phyloP scores from a whole-genome alignment of 306 rosid genomes.

The Fagus crenata region DNA sequence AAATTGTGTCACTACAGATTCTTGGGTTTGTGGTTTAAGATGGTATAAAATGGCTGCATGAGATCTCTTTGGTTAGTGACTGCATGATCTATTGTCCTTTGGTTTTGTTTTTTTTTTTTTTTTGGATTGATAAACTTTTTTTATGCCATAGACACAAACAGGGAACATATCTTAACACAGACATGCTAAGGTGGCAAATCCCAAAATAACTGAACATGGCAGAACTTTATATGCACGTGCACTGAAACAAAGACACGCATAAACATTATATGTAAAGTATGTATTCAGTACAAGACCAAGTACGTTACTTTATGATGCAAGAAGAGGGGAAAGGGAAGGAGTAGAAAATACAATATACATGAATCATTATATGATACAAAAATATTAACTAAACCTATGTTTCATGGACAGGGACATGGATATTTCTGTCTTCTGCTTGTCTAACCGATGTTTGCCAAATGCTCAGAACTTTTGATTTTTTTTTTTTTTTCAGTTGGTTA shows the following conservation, averaged over 20 bases:
- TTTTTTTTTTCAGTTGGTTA: too few relatives aligned
- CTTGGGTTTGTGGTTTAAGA: not conserved
- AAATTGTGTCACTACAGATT: not conserved
- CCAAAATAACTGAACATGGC: not conserved
- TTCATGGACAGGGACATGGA: too few relatives aligned
- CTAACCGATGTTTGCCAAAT: not conserved
- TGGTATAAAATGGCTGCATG: constrained; percentile 1
- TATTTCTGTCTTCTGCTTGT: too few relatives aligned
- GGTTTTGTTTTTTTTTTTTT: not conserved
- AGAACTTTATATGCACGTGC: not conserved
- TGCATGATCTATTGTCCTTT: too few relatives aligned
- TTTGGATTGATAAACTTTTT: not conserved
- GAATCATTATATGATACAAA: too few relatives aligned
- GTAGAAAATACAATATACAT: too few relatives aligned
- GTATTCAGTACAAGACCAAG: not conserved
- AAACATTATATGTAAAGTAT: not conserved
- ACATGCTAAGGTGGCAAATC: not conserved
- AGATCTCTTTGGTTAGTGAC: not conserved
- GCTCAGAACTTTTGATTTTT: too few relatives aligned
- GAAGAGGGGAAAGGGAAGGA: too few relatives aligned
- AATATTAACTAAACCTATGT: too few relatives aligned
- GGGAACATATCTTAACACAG: not conserved
- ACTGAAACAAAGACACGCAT: too few relatives aligned
- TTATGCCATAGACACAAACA: not conserved
- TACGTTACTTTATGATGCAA: too few relatives aligned